These are phyloP conservation scores for Mortierella sp. DNA, from an alignment of 371 early-diverging fungal genomes.

Conservation along the genomic window DNA sequence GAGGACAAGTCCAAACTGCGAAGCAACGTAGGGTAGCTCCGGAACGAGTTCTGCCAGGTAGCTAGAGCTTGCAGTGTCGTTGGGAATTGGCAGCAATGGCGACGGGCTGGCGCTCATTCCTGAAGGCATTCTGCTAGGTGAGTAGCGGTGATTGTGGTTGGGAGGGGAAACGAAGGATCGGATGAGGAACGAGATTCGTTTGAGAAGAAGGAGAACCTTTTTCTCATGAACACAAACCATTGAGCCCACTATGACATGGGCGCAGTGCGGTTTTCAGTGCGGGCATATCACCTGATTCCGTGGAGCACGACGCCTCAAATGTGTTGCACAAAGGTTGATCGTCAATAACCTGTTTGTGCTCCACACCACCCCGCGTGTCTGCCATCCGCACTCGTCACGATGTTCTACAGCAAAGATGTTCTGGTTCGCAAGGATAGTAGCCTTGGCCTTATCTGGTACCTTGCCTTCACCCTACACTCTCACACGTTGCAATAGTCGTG, in stretches of 20 bases:
- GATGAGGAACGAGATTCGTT: neutral
- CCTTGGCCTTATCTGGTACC: slow-evolving; percentile 46
- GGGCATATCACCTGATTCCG: slow-evolving; percentile 1
- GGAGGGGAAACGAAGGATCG: neutral
- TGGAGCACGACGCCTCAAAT: too few species aligned
- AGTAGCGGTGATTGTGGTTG: too few species aligned
- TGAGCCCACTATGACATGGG: too few species aligned
- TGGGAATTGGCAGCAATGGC: slow-evolving; percentile 4
- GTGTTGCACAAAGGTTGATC: too few species aligned
- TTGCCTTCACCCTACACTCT: neutral
- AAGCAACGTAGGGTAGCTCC: slow-evolving; percentile 21
- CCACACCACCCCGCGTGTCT: too few species aligned
- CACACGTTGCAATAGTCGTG: too few species aligned
- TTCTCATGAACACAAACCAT: neutral
- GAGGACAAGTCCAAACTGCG: slow-evolving; percentile 31
- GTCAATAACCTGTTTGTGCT: too few species aligned
- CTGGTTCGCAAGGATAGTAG: slow-evolving; percentile 43
- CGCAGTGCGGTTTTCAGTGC: too few species aligned
- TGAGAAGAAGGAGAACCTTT: neutral
- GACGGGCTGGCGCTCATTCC: neutral
- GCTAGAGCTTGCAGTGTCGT: slow-evolving; percentile 15
- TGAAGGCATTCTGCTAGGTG: too few species aligned
- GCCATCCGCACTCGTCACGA: neutral
- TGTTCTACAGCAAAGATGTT: slow-evolving; percentile 54
- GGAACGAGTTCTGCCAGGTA: slow-evolving; percentile 22